Evolutionary conservation across 208 protist genomes (phyloP), one percentile per base, ranked within the genome.

Genomic region (Borovskyia barvae): DNA sequence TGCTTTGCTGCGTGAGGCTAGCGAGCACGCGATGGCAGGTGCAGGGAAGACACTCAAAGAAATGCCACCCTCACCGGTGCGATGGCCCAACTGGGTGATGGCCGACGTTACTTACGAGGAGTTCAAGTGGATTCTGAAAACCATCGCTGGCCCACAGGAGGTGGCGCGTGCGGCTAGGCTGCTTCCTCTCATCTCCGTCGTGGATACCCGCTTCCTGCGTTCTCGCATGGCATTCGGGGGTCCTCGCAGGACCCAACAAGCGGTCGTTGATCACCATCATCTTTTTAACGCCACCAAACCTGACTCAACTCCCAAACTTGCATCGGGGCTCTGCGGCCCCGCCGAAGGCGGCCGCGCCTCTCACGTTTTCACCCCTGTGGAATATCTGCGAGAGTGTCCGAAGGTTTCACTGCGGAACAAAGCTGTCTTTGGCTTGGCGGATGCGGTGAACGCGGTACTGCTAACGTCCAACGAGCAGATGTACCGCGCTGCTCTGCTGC

Each of bases 61-160:
- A 39, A 17, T 15, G 12, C 20, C n/a, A 28, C 39, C 14, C 37
- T 58, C 17, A n/a, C 29, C 50, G 36, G 6, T 20, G 24, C 26
- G n/a, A 30, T 11, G 61, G 7, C 46, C 69, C 5, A 92, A 88
- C 65, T 92, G 85, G 85, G 57, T 92, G 22, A 59, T 92, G 8
- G 66, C 80, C 1, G 85, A 88, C 59, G 47, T 84, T 49, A 85
- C 77, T 7, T 73, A 81, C 17, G 67, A 78, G 14, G 85, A 87
- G 68, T 92, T 92, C 42, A 53, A 66, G 32, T 88, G 85, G 85
- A 88, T 92, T 52, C 47, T 88, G 19, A 78, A 86, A 54, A 92
- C 85, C 1, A 77, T 92, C 5, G 85, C 85, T 2, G 85, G 85
- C 3, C 77, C 73, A 1, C 55, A 56, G n/a, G 85, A 92, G 58